Evolutionary conservation across 176 grass and related monocot species (phyloP).

Genomic region (Luzula sylvatica): DNA sequence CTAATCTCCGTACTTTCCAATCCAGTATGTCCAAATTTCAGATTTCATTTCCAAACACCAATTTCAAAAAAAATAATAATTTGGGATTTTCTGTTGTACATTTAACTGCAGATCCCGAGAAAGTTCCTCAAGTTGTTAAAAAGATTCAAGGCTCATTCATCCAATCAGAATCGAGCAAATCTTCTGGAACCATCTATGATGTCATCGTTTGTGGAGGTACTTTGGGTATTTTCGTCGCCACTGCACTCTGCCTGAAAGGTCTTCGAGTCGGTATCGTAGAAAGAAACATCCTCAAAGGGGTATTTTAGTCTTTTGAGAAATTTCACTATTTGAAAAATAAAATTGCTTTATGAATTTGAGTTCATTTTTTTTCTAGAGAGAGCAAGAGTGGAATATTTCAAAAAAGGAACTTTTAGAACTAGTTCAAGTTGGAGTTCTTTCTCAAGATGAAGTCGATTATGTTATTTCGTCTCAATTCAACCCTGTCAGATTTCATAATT

Average conservation of each 20-base stretch:
- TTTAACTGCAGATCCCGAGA: conserved; percentile 36
- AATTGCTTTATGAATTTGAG: conserved; percentile 21
- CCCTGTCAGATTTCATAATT: conserved; percentile 45
- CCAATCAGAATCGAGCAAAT: conserved; percentile 16
- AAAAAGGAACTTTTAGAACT: conserved; percentile 79
- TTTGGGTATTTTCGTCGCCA: conserved; percentile 92
- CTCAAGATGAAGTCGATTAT: conserved; percentile 57
- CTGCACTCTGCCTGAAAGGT: conserved; percentile 72
- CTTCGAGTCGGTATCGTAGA: conserved; percentile 77
- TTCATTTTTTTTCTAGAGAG: conserved; percentile 46
- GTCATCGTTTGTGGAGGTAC: conserved; percentile 91
- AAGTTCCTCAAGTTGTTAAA: conserved; percentile 51
- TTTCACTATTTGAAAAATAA: not conserved
- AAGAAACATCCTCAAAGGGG: conserved; percentile 92
- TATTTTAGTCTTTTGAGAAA: conserved; percentile 32
- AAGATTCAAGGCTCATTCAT: conserved; percentile 24
- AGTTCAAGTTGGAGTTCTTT: conserved; percentile 72
- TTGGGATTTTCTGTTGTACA: conserved; percentile 16
- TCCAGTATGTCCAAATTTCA: conserved; percentile 24
- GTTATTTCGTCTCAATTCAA: conserved; percentile 74
- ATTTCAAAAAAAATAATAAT: not conserved
- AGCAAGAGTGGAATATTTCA: conserved; percentile 98
- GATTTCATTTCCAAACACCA: not conserved
- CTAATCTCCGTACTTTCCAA: conserved; percentile 36
- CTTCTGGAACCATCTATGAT: conserved; percentile 43